These are phyloP conservation scores for Phalaenopsis aphrodite DNA, from an alignment of 106 monocot species.

Conservation along the genomic window DNA sequence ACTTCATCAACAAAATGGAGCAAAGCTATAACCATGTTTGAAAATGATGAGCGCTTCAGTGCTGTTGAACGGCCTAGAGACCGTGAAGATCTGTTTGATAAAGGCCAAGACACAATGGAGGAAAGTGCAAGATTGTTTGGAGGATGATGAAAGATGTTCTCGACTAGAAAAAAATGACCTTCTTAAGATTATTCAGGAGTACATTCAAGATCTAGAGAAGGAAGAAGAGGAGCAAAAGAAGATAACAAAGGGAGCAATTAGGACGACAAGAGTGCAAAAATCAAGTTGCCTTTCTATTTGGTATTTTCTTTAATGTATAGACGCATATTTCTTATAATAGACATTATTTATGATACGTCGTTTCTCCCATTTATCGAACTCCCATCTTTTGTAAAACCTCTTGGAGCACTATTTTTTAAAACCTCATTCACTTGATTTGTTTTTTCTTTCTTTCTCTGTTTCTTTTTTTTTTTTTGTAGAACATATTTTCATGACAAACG, in stretches of 20 bases:
- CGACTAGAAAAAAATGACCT: slow-evolving; percentile 90
- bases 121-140: slow-evolving; percentile 84
- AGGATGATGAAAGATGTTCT: slow-evolving; percentile 91
- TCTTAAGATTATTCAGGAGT: slow-evolving; percentile 91
- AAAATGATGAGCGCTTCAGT: slow-evolving; percentile 81
- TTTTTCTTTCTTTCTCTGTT: too few species aligned
- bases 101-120: slow-evolving; percentile 88
- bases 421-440: too few species aligned
- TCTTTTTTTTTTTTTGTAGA: slow-evolving; percentile 1
- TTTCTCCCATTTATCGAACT: too few species aligned
- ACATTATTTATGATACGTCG: too few species aligned
- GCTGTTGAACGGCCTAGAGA: slow-evolving; percentile 85
- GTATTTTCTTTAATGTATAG: too few species aligned
- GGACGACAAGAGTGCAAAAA: slow-evolving; percentile 78
- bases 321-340: too few species aligned
- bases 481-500: neutral
- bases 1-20: slow-evolving; percentile 78
- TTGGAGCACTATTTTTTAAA: too few species aligned
- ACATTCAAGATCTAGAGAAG: too few species aligned
- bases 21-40: slow-evolving; percentile 85
- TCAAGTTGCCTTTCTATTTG: slow-evolving; percentile 84
- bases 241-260: slow-evolving; percentile 74
- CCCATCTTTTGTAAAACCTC: too few species aligned
- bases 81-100: slow-evolving; percentile 88
- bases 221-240: slow-evolving; percentile 92